Conservation (phyloP, 2,329 filamentous ascomycete genomes). For the Westerdykella sp. region DNA sequence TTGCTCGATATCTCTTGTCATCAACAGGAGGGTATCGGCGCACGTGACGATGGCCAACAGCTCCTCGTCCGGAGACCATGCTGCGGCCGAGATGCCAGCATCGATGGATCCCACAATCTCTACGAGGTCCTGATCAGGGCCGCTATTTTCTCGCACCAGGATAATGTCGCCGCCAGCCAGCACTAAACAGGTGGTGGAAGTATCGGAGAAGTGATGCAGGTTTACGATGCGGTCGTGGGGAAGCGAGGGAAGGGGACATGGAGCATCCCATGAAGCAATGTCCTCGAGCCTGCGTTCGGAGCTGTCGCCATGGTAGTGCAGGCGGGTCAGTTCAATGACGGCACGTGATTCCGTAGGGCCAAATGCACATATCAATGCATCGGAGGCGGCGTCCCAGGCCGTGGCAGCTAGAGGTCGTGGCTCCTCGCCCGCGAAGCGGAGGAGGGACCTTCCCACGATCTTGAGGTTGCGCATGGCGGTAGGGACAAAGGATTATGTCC, state of each 20-base stretch:
- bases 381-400: conserved; percentile 77
- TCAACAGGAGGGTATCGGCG: conserved; percentile 74
- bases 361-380: conserved; percentile 75
- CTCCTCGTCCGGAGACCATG: conserved; percentile 95
- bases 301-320: conserved; percentile 40
- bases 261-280: conserved; percentile 85
- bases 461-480: conserved; percentile 76
- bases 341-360: conserved; percentile 67
- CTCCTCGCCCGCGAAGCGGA: conserved; percentile 52
- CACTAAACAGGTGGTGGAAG: conserved; percentile 69
- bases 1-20: conserved; percentile 86
- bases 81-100: conserved; percentile 79
- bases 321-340: conserved; percentile 64
- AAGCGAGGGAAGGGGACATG: conserved; percentile 70
- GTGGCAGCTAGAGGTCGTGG: conserved; percentile 63
- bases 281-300: conserved; percentile 35
- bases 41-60: conserved; percentile 77
- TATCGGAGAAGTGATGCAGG: conserved; percentile 81
- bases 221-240: conserved; percentile 67
- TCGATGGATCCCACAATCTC: conserved; percentile 95
- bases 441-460: conserved; percentile 61
- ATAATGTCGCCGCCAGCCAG: conserved; percentile 88
- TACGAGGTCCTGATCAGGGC: conserved; percentile 66
- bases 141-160: conserved; percentile 67
- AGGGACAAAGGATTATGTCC: background rate